A percentile compares a stretch with the other conserved stretches of the same genome.
Evolutionary conservation across 352 stramenopile genomes (phyloP).

Genomic region (Phytophthora constricta): DNA sequence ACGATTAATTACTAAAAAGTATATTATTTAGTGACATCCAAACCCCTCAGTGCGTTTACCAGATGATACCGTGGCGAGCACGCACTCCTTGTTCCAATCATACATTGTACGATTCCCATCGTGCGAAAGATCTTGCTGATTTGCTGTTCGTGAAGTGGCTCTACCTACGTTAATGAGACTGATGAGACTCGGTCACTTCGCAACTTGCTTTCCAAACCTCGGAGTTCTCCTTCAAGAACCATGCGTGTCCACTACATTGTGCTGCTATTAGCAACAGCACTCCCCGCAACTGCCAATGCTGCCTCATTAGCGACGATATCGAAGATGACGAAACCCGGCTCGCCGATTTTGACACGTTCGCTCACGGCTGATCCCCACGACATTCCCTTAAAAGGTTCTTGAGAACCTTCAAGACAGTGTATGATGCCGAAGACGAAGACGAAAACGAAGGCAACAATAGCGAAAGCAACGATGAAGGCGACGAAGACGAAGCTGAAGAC

Average conservation of each 20-base stretch:
- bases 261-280: background rate
- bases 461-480: background rate
- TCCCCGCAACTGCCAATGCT: background rate
- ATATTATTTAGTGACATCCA: too few relatives aligned
- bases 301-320: background rate
- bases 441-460: background rate
- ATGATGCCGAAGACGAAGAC: constrained; percentile 4
- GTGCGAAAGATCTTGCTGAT: too few relatives aligned
- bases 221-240: too few relatives aligned
- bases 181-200: background rate
- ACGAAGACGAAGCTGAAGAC: too few relatives aligned
- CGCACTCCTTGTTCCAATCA: too few relatives aligned
- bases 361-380: background rate
- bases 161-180: background rate
- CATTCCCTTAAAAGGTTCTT: background rate
- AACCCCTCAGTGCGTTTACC: too few relatives aligned
- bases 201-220: background rate
- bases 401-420: background rate
- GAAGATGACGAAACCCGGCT: background rate
- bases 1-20: too few relatives aligned
- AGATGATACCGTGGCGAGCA: too few relatives aligned
- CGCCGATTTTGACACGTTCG: background rate
- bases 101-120: too few relatives aligned
- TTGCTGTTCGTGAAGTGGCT: background rate
- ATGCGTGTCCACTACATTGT: constrained; percentile 7